Evolutionary conservation across 1,284 basidiomycete species (phyloP).

Genomic region (Amylostereum areolatum): DNA sequence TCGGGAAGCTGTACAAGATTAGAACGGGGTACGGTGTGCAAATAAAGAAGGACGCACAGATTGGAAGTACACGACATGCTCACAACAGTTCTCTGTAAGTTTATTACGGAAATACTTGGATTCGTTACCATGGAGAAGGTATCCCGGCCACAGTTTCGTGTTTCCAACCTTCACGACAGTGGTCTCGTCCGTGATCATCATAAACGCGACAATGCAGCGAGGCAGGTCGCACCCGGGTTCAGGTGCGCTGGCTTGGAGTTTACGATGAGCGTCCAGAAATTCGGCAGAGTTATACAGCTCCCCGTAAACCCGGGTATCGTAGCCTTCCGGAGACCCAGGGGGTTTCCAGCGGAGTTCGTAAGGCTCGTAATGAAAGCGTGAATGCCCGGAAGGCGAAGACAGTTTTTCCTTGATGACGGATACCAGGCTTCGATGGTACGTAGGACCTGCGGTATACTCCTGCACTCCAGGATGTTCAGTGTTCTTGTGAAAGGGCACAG

Average conservation of each 20-base stretch:
- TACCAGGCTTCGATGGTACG: conserved; percentile 1
- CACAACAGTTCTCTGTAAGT: conserved; percentile 18
- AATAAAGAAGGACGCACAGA: conserved; percentile 15
- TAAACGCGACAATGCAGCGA: conserved; percentile 20
- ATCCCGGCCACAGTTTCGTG: conserved; percentile 30
- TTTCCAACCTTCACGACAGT: conserved; percentile 29
- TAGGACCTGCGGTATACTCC: conserved; percentile 8
- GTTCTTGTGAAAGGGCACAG: conserved; percentile 5
- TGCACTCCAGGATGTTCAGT: conserved; percentile 8
- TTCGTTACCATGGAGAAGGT: conserved; percentile 28
- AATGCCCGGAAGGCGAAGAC: no score
- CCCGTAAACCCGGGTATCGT: conserved; percentile 1
- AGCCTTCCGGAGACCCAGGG: neutral
- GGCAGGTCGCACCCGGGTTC: conserved; percentile 15
- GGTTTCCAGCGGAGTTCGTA: conserved; percentile 9
- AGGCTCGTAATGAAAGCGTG: conserved; percentile 9
- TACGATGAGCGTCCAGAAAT: conserved; percentile 15
- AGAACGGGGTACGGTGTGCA: neutral
- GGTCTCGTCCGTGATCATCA: conserved; percentile 32
- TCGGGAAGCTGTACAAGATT: neutral
- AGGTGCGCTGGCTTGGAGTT: conserved; percentile 12
- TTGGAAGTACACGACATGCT: conserved; percentile 30
- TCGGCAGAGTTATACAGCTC: conserved; percentile 11
- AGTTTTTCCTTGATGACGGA: no score
- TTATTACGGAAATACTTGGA: conserved; percentile 26